Evolutionary conservation across 768 basidiomycete genomes (phyloP), one percentile per base, ranked within the genome.

Genomic region (Trametes gibbosa): DNA sequence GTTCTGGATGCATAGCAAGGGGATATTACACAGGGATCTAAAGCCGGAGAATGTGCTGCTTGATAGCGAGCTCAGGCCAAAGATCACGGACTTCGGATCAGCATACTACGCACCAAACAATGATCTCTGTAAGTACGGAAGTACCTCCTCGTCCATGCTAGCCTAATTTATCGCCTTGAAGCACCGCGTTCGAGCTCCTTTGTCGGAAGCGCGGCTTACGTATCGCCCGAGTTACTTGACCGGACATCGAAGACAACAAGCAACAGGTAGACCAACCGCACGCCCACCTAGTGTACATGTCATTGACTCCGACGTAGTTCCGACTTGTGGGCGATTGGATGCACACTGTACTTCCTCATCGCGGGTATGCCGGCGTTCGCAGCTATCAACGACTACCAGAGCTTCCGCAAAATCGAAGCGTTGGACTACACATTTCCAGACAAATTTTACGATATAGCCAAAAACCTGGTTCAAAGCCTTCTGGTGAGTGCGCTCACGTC

Each of bases 321-420:
- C 16, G 60, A 62, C 24, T 13, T 62, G 16, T 62, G 60, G 60
- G 60, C 60, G 1, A 56, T 62, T 19, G 60, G 60, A 3, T 62
- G 60, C 50, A 53, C 60, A 1, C 9, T 57, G 0, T 62, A 52
- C 39, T 62, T 62, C 47, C 21, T 62, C 13, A 23, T 62, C 29
- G 60, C 60, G 12, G 60, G 60, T 5, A 21, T 34, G 0, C 60
- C 60, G 0, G 50, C 60, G 1, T 62, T 62, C 32, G 50, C 54
- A 12, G 60, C 60, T 2, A 62, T 62, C 45, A 62, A 62, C 25
- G 60, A 62, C 51, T 62, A 62, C 50, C 60, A 62, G 46, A 62
- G 60, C 46, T 62, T 62, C 46, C 60, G 60, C 29, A 62, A 62
- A 34, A 62, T 62, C 21, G 60, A 62, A n/a, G 50, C 60, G 3